phyloP scores from a whole-genome alignment of 1,139 yeast species.

The Saccharomyces hybrid region DNA sequence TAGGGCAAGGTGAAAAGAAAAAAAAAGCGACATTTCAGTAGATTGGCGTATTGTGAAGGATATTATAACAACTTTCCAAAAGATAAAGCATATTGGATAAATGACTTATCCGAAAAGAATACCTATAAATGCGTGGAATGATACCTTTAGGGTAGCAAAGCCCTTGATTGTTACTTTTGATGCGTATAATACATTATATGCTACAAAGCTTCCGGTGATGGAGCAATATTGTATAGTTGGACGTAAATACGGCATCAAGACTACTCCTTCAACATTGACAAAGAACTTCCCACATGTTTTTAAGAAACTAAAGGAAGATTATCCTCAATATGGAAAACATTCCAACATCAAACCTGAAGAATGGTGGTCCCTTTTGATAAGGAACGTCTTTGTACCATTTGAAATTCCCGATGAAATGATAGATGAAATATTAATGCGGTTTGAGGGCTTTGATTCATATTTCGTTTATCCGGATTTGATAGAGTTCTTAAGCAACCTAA shows the following conservation, averaged over 20 bases:
- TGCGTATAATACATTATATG: slow-evolving; percentile 58
- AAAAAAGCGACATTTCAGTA: neutral
- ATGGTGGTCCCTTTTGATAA: slow-evolving; percentile 57
- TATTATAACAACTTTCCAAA: neutral
- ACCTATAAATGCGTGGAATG: slow-evolving; percentile 11
- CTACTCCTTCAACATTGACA: slow-evolving; percentile 31
- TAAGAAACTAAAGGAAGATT: slow-evolving; percentile 30
- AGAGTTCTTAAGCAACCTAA: slow-evolving; percentile 38
- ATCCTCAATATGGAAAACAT: slow-evolving; percentile 57
- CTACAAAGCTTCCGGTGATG: slow-evolving; percentile 48
- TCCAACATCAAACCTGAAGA: slow-evolving; percentile 33
- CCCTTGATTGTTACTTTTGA: slow-evolving; percentile 57
- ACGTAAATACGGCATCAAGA: slow-evolving; percentile 37
- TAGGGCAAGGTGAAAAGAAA: neutral
- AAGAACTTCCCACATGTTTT: slow-evolving; percentile 30
- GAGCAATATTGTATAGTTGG: slow-evolving; percentile 48
- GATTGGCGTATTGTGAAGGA: neutral
- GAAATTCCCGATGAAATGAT: slow-evolving; percentile 28
- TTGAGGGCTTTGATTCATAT: slow-evolving; percentile 48
- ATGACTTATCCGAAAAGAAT: slow-evolving; percentile 17
- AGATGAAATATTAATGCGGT: slow-evolving; percentile 39
- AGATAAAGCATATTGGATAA: neutral
- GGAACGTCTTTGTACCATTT: slow-evolving; percentile 36
- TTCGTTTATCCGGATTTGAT: slow-evolving; percentile 46
- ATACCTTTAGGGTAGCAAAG: slow-evolving; percentile 10